Conservation (phyloP, 2,329 filamentous ascomycete species). For the Xylaria arbuscula region DNA sequence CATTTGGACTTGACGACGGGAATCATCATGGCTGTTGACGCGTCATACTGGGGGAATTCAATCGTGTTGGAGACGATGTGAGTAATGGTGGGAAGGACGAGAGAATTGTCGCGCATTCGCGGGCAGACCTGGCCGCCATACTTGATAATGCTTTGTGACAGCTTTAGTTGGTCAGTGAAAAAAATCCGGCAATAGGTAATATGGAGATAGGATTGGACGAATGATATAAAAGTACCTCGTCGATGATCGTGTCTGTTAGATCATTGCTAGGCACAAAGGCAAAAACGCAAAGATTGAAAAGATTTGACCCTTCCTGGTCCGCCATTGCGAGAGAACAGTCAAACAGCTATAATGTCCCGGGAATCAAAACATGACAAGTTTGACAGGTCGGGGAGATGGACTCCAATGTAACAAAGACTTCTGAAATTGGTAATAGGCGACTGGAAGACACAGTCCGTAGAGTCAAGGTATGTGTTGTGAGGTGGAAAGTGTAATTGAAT, state of each 20-base stretch:
- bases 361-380: conserved; percentile 32
- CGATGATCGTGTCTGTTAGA: conserved; percentile 41
- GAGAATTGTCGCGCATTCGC: conserved; percentile 59
- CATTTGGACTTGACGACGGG: conserved; percentile 86
- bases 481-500: background rate
- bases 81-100: conserved; percentile 61
- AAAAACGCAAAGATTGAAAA: conserved; percentile 48
- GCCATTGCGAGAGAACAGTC: conserved; percentile 43
- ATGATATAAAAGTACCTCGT: conserved; percentile 42
- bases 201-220: background rate
- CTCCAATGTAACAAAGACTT: background rate
- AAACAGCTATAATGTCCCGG: background rate
- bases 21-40: conserved; percentile 79
- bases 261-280: conserved; percentile 46
- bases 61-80: conserved; percentile 77
- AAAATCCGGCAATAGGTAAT: background rate
- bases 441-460: conserved; percentile 2
- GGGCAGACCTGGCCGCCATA: conserved; percentile 64
- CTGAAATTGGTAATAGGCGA: background rate
- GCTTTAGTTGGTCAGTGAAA: conserved; percentile 48
- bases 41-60: conserved; percentile 89
- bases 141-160: conserved; percentile 57
- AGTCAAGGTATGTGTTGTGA: conserved; percentile 12
- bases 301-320: conserved; percentile 40
- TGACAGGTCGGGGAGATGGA: background rate